phyloP scores from a whole-genome alignment of 352 stramenopile species.

The Globisporangium carolinianum region DNA sequence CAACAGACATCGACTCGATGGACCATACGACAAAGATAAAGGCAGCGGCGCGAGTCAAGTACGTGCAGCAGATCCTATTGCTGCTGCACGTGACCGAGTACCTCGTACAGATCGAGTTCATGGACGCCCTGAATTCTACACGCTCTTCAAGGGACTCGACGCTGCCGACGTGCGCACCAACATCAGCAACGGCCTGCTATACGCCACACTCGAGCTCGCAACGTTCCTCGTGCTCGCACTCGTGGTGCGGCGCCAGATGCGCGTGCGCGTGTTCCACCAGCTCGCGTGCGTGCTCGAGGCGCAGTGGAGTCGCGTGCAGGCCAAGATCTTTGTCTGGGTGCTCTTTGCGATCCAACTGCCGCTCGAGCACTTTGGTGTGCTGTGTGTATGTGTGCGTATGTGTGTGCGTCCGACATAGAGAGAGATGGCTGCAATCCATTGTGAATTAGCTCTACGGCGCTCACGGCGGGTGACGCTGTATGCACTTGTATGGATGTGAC shows the following conservation, averaged over 20 bases:
- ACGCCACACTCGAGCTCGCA: conserved; percentile 23
- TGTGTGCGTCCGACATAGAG: too few relatives aligned
- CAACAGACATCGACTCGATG: too few relatives aligned
- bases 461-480: background rate
- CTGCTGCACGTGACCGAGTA: conserved; percentile 19
- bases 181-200: conserved; percentile 16
- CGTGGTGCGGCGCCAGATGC: conserved; percentile 19
- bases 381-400: background rate
- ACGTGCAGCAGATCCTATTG: conserved; percentile 12
- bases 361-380: conserved; percentile 17
- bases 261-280: conserved; percentile 19
- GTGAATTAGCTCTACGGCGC: too few relatives aligned
- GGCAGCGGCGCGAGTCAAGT: background rate
- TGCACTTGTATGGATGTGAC: background rate
- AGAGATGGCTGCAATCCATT: too few relatives aligned
- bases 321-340: conserved; percentile 28
- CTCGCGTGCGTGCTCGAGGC: conserved; percentile 26
- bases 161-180: conserved; percentile 4
- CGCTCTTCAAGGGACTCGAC: conserved; percentile 9
- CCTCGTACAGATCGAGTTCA: conserved; percentile 18
- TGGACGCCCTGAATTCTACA: conserved; percentile 19
- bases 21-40: too few relatives aligned
- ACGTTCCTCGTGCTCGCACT: conserved; percentile 22
- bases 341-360: conserved; percentile 17
- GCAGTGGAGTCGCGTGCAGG: conserved; percentile 27